Evolutionary conservation across 768 basidiomycete species (phyloP), one percentile per base, ranked within the genome.

Genomic region (Auriscalpium orientale): DNA sequence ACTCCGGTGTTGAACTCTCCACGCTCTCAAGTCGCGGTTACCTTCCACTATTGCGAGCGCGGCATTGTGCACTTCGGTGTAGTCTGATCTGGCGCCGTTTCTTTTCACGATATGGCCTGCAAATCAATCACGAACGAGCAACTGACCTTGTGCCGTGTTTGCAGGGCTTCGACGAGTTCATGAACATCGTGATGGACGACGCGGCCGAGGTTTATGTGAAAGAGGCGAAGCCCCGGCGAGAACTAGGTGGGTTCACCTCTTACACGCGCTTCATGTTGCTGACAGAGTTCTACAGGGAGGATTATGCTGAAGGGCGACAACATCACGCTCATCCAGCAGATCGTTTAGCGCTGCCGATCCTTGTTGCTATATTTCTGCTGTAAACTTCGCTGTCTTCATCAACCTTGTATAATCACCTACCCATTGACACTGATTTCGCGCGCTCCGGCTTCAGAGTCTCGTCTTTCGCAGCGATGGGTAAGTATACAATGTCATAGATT

Each of bases 151-250:
- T 45, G 16, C 46, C 38, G 44, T 45, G 53, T 56, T 54, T 58
- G n/a, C 67, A 98, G 95, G 95, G 95, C 43, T 99, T 99, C 65
- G 95, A 99, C 68, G 95, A 99, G 71, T 99, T 98, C 74, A 99
- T 99, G 95, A 99, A 99, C 68, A 74, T 99, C 34, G 91, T 98
- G 37, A 74, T 99, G 21, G 95, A 99, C 63, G 91, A 97, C 49
- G 92, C 95, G 46, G 81, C 83, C 51, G 95, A 99, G 70, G 86
- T 97, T 11, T 95, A 83, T 66, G 84, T 94, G 49, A 92, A 93
- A 69, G 92, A 91, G 58, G 85, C 82, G 53, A 90, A 94, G 72
- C 89, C 91, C 46, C 78, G 88, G 64, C 75, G 84, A 71, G 84
- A 91, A 59, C 76, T 98, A 43, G 95, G 94, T 93, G 61, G 55